Evolutionary conservation across 2,329 filamentous ascomycete species (phyloP).

Genomic region (Colletotrichum cuscutae): DNA sequence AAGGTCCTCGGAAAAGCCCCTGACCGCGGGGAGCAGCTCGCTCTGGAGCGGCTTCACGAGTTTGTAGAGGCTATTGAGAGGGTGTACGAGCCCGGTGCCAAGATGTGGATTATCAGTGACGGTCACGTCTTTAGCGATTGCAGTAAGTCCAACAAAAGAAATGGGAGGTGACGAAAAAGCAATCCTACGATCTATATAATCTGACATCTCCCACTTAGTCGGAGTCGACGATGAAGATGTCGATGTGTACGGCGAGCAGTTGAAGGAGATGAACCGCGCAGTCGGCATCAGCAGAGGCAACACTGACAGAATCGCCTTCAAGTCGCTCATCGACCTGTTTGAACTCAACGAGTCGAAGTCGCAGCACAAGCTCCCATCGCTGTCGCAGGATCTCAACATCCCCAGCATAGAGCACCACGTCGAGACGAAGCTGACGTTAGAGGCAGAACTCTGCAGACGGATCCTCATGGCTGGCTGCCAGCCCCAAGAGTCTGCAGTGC

Average conservation of each 20-base stretch:
- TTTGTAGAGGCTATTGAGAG: conserved; percentile 44
- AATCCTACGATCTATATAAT: neutral
- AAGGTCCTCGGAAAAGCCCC: conserved; percentile 46
- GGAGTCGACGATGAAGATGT: conserved; percentile 55
- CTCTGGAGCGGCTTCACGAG: conserved; percentile 42
- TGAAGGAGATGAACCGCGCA: conserved; percentile 49
- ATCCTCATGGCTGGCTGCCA: conserved; percentile 48
- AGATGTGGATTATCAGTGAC: conserved; percentile 51
- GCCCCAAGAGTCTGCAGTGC: conserved; percentile 42
- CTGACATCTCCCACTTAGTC: conserved; percentile 38
- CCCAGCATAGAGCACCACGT: conserved; percentile 50
- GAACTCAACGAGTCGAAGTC: conserved; percentile 49
- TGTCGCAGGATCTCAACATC: conserved; percentile 29
- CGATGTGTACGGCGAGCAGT: conserved; percentile 48
- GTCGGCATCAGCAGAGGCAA: conserved; percentile 39
- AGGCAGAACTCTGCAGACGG: conserved; percentile 45
- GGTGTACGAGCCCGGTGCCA: conserved; percentile 46
- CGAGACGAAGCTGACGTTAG: conserved; percentile 38
- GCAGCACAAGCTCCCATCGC: conserved; percentile 12
- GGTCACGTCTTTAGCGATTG: conserved; percentile 54
- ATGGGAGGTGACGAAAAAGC: neutral
- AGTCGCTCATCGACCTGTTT: conserved; percentile 43
- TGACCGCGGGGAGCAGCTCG: conserved; percentile 48
- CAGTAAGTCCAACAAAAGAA: conserved; percentile 41
- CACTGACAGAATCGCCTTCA: conserved; percentile 41